A percentile compares a stretch with the other conserved stretches of the same genome.
phyloP scores from a whole-genome alignment of 2,329 filamentous ascomycete species.

The Aspergillus sp. region DNA sequence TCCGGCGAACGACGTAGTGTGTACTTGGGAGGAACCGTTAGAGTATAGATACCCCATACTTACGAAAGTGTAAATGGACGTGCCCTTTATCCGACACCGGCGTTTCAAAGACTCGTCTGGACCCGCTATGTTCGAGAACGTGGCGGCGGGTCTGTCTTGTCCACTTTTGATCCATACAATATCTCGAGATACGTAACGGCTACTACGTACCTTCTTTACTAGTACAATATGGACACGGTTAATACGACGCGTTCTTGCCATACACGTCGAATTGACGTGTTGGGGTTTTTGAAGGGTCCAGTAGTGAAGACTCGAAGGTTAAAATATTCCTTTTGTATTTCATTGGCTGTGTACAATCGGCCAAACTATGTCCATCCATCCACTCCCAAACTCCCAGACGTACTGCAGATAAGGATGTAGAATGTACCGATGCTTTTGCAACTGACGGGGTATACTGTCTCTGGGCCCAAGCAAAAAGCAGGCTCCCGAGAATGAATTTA shows the following conservation, averaged over 20 bases:
- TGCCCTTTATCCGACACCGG: neutral
- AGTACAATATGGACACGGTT: neutral
- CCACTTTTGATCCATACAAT: neutral
- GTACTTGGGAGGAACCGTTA: too few species aligned
- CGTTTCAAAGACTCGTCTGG: neutral
- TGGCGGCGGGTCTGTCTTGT: conserved; percentile 2
- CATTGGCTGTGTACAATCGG: neutral
- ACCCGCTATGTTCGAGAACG: conserved; percentile 10
- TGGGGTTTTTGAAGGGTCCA: neutral
- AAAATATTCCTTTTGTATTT: neutral
- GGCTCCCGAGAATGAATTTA: neutral
- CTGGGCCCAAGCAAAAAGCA: neutral
- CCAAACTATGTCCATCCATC: neutral
- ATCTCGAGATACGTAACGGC: neutral
- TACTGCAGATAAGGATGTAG: neutral
- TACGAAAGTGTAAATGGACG: neutral
- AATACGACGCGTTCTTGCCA: neutral
- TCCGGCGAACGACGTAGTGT: too few species aligned
- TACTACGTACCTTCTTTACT: neutral
- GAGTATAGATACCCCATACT: too few species aligned
- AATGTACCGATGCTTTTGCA: conserved; percentile 10
- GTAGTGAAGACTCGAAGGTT: neutral
- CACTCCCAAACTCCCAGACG: conserved; percentile 3
- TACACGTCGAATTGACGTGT: neutral
- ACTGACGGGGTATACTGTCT: conserved; percentile 15